Evolutionary conservation across 164 flowering plant genomes (phyloP), one percentile per base, ranked within the genome.

Genomic region (Vitis riparia): DNA sequence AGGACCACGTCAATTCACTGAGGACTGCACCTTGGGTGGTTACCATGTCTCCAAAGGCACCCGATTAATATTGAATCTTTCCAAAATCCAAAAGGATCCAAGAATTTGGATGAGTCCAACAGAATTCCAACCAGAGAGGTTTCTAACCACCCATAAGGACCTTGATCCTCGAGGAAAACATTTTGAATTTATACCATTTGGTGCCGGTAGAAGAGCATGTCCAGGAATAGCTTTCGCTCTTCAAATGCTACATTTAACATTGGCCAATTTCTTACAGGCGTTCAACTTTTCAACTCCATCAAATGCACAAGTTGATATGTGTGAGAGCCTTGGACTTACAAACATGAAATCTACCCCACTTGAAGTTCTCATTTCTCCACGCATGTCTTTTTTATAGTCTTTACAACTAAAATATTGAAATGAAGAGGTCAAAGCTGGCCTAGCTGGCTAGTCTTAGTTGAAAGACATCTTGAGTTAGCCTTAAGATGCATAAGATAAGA

Each of bases 121-220:
- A 0, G 81, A 80, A 29, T 83, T 80, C 30, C 44, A 11, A 63
- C 84, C 84, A 1, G 80, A 76, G 68, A 72, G 83, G 19, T 80
- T 77, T 55, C 53, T 75, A 23, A 73, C 68, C 0, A 59, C 52
- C 11, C 76, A 77, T 11, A 65, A 37, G 7, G 60, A 69, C 14
- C 16, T 75, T 9, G 83, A 80, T 55, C 69, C 71, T 17, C 55
- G 67, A 14, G 81, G 77, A 3, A 74, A 77, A 48, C 68, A 80
- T 29, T 67, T 55, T 37, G 70, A 67, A n/a, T 47, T 62, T 1
- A 5, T 19, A 9, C 44, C 63, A 9, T 60, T 60, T 15, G n/a
- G 63, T 30, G 30, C 14, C 1, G 63, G 44, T 8, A 27, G 63
- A 27, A 60, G 63, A 30, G 11, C 30, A 11, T 60, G 63, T 11